A percentile compares a stretch with the other conserved stretches of the same genome.
These are phyloP conservation scores for Saccharomycopsis hybrid DNA, from an alignment of 1,139 yeast species.

Conservation along the genomic window DNA sequence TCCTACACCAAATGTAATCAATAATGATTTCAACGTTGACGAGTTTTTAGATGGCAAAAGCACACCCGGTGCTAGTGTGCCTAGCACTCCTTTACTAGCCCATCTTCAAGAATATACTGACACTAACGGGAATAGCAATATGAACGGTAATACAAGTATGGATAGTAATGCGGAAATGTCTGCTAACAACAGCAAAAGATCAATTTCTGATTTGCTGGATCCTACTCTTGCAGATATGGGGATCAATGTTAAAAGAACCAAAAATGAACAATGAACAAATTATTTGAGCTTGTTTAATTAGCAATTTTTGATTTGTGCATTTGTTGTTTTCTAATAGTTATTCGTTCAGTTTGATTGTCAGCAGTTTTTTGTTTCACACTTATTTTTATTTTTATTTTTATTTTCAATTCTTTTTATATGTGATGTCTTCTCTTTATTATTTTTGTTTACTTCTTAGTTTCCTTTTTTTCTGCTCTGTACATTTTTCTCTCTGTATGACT, in stretches of 20 bases:
- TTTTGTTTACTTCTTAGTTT: too few species aligned
- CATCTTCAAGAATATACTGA: neutral
- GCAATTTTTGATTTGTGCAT: too few species aligned
- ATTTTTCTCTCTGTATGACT: too few species aligned
- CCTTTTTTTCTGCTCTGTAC: too few species aligned
- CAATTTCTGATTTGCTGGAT: neutral
- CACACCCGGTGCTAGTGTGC: constrained; percentile 2
- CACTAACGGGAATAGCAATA: neutral
- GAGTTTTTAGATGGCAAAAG: constrained; percentile 25
- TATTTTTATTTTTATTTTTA: too few species aligned
- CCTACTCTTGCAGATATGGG: neutral
- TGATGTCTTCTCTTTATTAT: too few species aligned
- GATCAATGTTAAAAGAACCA: neutral
- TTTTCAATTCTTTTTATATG: too few species aligned
- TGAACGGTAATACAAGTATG: constrained; percentile 19
- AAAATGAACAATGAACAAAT: too few species aligned
- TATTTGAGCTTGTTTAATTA: too few species aligned
- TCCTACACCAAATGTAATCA: constrained; percentile 17
- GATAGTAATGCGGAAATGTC: neutral
- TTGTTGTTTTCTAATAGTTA: too few species aligned
- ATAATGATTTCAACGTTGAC: constrained; percentile 28
- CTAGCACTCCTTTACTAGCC: neutral
- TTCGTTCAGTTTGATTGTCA: too few species aligned
- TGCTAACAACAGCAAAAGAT: neutral
- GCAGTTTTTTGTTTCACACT: too few species aligned